Evolutionary conservation across 257 asterid genomes (phyloP).

Genomic region (Penstemon davidsonii): DNA sequence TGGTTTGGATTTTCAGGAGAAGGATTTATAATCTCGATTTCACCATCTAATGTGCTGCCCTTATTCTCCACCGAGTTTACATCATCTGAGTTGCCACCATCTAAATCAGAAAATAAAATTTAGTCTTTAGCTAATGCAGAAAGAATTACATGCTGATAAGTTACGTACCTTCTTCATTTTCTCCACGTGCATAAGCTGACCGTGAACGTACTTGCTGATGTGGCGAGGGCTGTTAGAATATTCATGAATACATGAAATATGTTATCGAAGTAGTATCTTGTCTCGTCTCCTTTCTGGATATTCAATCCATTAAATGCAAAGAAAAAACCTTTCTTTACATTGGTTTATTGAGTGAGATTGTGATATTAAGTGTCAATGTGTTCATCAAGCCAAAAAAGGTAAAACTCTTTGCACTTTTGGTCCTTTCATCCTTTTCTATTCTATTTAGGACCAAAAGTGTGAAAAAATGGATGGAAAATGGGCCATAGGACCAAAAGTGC

Average conservation of each 20-base stretch:
- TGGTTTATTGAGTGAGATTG: not conserved
- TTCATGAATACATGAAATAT: not conserved
- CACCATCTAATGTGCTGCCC: constrained; percentile 15
- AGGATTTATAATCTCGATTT: constrained; percentile 12
- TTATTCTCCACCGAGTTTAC: constrained; percentile 19
- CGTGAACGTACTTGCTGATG: constrained; percentile 67
- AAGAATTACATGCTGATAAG: not conserved
- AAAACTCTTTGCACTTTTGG: no score
- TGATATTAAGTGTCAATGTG: no score
- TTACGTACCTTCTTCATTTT: constrained; percentile 50
- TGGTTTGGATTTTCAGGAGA: constrained; percentile 17
- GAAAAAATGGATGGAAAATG: no score
- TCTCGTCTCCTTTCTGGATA: no score
- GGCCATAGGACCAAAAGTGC: no score
- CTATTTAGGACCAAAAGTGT: no score
- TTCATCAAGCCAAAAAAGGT: no score
- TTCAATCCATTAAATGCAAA: not conserved
- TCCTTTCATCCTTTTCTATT: no score
- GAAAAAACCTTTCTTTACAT: no score
- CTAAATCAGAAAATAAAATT: constrained; percentile 18
- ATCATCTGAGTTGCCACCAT: constrained; percentile 24
- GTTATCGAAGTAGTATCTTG: not conserved
- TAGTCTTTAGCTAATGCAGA: not conserved
- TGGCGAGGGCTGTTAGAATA: constrained; percentile 58
- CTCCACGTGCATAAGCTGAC: constrained; percentile 52